phyloP scores from a whole-genome alignment of 305 asterid species.

The Fraxinus sp. region DNA sequence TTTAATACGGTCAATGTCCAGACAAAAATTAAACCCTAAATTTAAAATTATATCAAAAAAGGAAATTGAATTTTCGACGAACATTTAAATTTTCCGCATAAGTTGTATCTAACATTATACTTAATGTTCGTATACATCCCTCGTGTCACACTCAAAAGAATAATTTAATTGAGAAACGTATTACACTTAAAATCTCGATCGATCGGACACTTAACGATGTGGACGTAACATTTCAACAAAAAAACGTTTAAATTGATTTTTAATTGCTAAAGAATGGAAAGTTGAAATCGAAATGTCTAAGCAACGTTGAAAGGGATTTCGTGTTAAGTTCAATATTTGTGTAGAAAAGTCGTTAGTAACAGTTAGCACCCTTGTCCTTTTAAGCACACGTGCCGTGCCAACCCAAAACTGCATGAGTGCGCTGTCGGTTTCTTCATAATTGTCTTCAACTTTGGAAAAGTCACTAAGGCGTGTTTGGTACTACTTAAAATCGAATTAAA shows the following conservation, averaged over 20 bases:
- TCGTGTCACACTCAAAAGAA: neutral
- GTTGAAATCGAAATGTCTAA: neutral
- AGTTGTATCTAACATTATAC: neutral
- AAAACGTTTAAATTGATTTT: neutral
- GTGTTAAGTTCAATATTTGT: neutral
- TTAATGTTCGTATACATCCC: neutral
- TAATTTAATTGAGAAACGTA: no score
- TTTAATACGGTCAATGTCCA: neutral
- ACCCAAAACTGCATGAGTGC: neutral
- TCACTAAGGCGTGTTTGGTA: no score
- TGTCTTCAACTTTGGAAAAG: neutral
- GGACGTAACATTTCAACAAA: neutral
- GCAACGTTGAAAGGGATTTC: neutral
- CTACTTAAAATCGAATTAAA: no score
- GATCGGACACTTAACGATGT: neutral
- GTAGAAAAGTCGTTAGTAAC: neutral
- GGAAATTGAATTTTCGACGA: neutral
- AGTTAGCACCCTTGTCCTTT: neutral
- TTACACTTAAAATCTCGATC: neutral
- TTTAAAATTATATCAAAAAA: neutral
- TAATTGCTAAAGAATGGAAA: neutral
- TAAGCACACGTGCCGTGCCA: neutral
- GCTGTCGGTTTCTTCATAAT: neutral
- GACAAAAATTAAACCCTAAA: neutral
- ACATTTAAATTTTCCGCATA: neutral